Evolutionary conservation across 1,139 yeast species (phyloP), one percentile per base, ranked within the genome.

Genomic region (Taphrina deformans): DNA sequence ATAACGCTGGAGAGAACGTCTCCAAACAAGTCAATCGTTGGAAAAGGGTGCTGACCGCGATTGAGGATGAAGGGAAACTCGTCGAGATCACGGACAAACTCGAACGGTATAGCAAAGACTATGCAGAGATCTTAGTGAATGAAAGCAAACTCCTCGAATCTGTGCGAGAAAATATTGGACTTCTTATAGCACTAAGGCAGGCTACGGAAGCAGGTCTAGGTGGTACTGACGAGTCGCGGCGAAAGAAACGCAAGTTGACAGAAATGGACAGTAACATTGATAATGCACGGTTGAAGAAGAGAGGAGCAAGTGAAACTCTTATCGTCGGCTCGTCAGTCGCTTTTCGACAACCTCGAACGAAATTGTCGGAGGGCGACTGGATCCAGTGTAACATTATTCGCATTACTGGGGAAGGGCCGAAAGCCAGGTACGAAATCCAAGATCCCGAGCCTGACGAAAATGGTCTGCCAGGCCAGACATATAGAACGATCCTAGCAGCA

Each of bases 381-480:
- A 91, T 95, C 71, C 97, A 91, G 74, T 95, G 99, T 78, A 92
- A 88, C 71, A 96, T 93, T 26, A 83, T 87, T 59, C 85, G 84
- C 71, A 85, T 93, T 2, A 77, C 86, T 26, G 85, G 85, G 0
- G 98, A 92, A 70, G 95, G 96, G 0, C 78, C 82, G 27, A 84
- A 83, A 73, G 77, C 73, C 65, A 60, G 77, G 68, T 88, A 85
- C 72, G 98, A 93, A 75, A 92, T 95, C 12, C 84, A 90, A 70
- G 99, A 95, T 75, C 97, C 98, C 0, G 99, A 95, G 74, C 99
- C 99, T 0, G 99, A 95, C 73, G 98, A 93, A 72, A 83, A 86
- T 71, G 89, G 56, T 16, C 53, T 52, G 23, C 62, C 60, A 14
- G 53, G 56, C 26, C 64, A 66, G 45, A 81, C 89, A 0, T 95